Conservation (phyloP, 192 early-diverging fungal genomes). For the Entomortierella chlamydospora region DNA sequence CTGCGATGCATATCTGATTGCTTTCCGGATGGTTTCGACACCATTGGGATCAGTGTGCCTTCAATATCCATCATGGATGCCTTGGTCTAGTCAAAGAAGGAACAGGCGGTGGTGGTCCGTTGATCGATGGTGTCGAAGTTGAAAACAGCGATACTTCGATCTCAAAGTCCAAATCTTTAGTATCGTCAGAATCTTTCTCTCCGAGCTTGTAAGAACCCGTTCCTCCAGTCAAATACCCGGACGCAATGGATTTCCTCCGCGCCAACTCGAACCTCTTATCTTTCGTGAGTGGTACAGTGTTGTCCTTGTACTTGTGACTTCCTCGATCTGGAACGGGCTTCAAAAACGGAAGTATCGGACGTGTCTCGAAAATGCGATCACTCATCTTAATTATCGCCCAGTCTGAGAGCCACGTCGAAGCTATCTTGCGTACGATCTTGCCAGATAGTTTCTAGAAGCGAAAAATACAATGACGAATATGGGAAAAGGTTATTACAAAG, state of each 20-base stretch:
- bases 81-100: no score
- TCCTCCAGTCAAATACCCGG: slow-evolving; percentile 18
- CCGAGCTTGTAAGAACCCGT: not conserved
- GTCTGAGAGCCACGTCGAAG: slow-evolving; percentile 22
- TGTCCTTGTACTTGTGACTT: slow-evolving; percentile 16
- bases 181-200: not conserved
- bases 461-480: not conserved
- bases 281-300: slow-evolving; percentile 9
- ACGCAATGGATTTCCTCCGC: slow-evolving; percentile 36
- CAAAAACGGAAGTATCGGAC: slow-evolving; percentile 29
- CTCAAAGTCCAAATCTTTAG: slow-evolving; percentile 14
- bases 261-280: slow-evolving; percentile 41
- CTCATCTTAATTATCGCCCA: slow-evolving; percentile 16
- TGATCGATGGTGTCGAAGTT: slow-evolving; percentile 25
- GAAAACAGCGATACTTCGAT: slow-evolving; percentile 1
- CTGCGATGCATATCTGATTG: no score
- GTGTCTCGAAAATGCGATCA: slow-evolving; percentile 27
- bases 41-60: no score
- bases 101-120: no score
- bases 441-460: slow-evolving; percentile 24
- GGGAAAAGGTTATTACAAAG: not conserved
- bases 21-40: no score
- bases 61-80: no score
- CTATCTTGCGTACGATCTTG: slow-evolving; percentile 38
- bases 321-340: slow-evolving; percentile 30